Base-by-base conservation (phyloP, 2,329 filamentous ascomycete species). In the Aureobasidium subglaciale region DNA sequence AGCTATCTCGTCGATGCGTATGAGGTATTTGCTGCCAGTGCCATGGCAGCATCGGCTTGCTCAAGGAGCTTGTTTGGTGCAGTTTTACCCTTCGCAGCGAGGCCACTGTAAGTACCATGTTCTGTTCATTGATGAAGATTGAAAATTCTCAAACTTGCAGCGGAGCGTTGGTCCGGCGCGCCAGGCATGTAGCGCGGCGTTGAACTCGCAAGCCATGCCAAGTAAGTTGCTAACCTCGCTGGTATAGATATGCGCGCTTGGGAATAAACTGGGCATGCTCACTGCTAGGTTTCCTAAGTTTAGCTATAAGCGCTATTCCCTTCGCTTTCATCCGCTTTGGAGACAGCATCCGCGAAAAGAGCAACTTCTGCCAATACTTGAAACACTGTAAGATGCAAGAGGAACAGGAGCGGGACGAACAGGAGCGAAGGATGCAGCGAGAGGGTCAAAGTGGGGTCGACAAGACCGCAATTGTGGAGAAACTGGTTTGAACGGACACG, bases 11-110 rank as follows among this genome's bases (percentile, higher is more conserved):
- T 77, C 29, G 75, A 79, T 56, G 85, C 86, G 20, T 91, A 91
- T 70, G 85, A 86, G 54, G 70, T 82, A 24, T 90, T 88, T 67
- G 86, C 87, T 24, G 87, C 87, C 43, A 84, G 80, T 57, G 89
- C 90, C 4, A 77, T 96, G 69, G 89, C 90, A 11, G 89, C 90
- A 41, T 93, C 95, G 65, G 86, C 85, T 43, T 88, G 93, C 68
- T 81, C 87, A 56, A 80, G 91, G 53, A 90, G 85, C 60, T 76
- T 79, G 18, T 93, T 95, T 74, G 90, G 86, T 58, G 89, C 88
- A 0, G 67, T 74, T 2, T 53, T 77, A 20, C 75, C 75, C 8
- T 77, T 77, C 60, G 74, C 73, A 0, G 71, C 74, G 25, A 65
- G 64, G 45, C 73, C 75, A 0, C 72, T 91, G 84, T 92, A 52